Base-by-base conservation (phyloP, 23 red algal species). In the Chondrus crispus region DNA sequence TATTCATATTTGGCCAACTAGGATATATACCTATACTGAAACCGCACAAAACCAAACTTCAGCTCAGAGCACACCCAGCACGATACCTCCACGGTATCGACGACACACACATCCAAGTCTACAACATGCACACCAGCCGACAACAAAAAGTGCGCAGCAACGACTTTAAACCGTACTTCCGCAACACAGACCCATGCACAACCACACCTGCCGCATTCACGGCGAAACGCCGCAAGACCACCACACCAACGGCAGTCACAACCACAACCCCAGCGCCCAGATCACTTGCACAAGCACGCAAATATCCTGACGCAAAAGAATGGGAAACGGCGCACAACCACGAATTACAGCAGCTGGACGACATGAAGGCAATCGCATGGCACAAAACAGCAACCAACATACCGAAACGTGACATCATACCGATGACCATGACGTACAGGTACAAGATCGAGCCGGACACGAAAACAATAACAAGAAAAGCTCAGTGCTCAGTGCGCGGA, bases 401-500 rank as follows among this genome's bases (percentile, higher is more conserved):
- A n/a, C n/a, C n/a, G n/a, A n/a, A n/a, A n/a, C n/a, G n/a, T n/a
- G n/a, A n/a, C n/a, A n/a, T 81, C 19, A 70, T 80, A 30, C 72
- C 57, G 28, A 11, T 71, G 18, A 68, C 66, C 55, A 32, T 68
- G 75, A 30, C 33, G 45, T 81, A 81, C 7, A 45, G 75, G 13
- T 69, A 81, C 72, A 91, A 81, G 70, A n/a, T n/a, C 36, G 55
- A 46, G 12, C 53, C 24, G 53, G 35, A 24, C 37, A 91, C 9
- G 87, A 57, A 42, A 9, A 37, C 2, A 80, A 80, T 19, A 38
- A 16, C 24, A 78, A 32, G 73, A 4, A 81, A 80, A 26, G 70
- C 87, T 44, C 40, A 74, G 66, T 91, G 87, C 3, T 33, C 46
- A 33, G 38, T 91, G 40, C 30, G 87, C 20, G 87, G 87, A n/a